Percentiles rank a stretch among this genome's conserved stretches.
phyloP scores from a whole-genome alignment of 352 stramenopile species.

The Phytophthora uliginosa region DNA sequence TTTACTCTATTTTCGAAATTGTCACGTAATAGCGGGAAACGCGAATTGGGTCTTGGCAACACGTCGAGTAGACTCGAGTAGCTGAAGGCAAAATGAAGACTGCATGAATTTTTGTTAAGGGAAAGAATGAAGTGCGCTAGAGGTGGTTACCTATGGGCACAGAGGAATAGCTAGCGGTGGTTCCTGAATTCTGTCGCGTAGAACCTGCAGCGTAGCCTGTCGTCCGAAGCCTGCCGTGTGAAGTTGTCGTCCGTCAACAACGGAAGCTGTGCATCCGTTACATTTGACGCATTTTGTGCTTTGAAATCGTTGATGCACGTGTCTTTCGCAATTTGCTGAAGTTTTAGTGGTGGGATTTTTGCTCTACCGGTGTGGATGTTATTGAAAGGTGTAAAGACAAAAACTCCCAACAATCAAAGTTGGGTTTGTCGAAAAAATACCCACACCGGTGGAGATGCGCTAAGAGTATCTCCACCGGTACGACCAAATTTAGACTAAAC shows the following conservation, averaged over 20 bases:
- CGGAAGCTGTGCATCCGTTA: neutral
- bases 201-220: neutral
- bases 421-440: no score
- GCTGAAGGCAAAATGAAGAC: slow-evolving; percentile 1
- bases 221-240: neutral
- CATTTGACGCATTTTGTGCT: no score
- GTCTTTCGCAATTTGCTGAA: no score
- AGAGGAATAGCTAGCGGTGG: neutral
- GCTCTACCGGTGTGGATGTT: no score
- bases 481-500: no score
- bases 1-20: slow-evolving; percentile 1
- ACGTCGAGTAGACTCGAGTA: neutral
- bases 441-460: no score
- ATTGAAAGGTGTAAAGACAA: no score
- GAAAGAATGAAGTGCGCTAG: neutral
- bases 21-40: neutral
- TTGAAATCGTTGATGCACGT: no score
- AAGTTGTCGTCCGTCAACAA: neutral
- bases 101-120: neutral
- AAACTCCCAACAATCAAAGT: no score
- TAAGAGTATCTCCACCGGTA: no score
- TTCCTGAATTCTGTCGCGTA: neutral
- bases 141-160: neutral
- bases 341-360: no score
- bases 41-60: slow-evolving; percentile 2